These are phyloP conservation scores for Phytophthora sansomeana DNA, from an alignment of 352 stramenopile genomes.

Conservation along the genomic window DNA sequence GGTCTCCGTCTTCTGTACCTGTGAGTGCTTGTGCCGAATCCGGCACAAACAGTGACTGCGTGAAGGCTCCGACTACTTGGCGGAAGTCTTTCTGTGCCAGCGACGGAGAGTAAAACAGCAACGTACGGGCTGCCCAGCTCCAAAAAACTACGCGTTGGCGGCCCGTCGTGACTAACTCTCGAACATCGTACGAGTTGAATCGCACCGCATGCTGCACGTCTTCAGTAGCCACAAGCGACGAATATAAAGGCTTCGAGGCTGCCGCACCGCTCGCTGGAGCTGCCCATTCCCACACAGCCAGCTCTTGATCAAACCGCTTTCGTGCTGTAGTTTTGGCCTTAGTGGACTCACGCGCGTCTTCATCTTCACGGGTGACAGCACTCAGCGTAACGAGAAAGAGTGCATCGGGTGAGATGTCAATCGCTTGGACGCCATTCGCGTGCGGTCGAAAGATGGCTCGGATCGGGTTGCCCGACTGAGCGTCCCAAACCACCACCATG, in stretches of 20 bases:
- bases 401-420: slow-evolving; percentile 92
- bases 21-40: slow-evolving; percentile 87
- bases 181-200: slow-evolving; percentile 92
- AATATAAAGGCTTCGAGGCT: slow-evolving; percentile 56
- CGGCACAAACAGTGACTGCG: slow-evolving; percentile 88
- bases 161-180: slow-evolving; percentile 91
- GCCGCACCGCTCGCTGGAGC: slow-evolving; percentile 38
- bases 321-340: slow-evolving; percentile 25
- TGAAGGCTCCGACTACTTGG: slow-evolving; percentile 85
- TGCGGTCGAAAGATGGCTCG: slow-evolving; percentile 93
- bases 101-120: slow-evolving; percentile 89
- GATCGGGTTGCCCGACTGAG: slow-evolving; percentile 82
- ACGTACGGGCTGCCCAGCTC: slow-evolving; percentile 83
- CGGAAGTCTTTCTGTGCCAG: slow-evolving; percentile 85
- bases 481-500: slow-evolving; percentile 95
- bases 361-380: slow-evolving; percentile 42
- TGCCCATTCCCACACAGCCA: slow-evolving; percentile 92
- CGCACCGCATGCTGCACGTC: slow-evolving; percentile 81
- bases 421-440: slow-evolving; percentile 70
- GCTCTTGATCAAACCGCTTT: slow-evolving; percentile 70
- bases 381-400: slow-evolving; percentile 91
- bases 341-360: slow-evolving; percentile 2
- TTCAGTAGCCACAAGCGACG: slow-evolving; percentile 75
- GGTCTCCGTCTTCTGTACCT: slow-evolving; percentile 84
- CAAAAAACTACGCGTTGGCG: slow-evolving; percentile 90